phyloP scores from a whole-genome alignment of 139 green algal genomes.

The Chara braunii region DNA sequence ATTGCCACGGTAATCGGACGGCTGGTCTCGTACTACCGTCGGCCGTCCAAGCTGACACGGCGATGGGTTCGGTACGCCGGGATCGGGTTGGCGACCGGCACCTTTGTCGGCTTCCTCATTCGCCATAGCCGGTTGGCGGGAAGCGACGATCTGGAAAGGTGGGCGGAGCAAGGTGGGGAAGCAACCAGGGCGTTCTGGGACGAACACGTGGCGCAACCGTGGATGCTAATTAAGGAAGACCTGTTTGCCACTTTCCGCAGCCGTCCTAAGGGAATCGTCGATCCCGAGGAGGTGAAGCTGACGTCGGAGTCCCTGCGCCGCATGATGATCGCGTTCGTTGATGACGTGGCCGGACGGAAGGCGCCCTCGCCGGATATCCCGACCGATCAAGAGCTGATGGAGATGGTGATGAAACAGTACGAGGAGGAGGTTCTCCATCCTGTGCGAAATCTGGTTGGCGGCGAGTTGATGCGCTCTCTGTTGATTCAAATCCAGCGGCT shows the following conservation, averaged over 20 bases:
- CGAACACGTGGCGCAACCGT: conserved; percentile 50
- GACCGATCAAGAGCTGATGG: conserved; percentile 35
- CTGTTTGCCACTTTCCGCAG: conserved; percentile 61
- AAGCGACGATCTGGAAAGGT: conserved; percentile 66
- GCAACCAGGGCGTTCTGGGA: conserved; percentile 16
- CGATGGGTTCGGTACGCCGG: conserved; percentile 65
- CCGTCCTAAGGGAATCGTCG: conserved; percentile 2
- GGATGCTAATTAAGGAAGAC: conserved; percentile 55
- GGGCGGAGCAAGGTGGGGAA: conserved; percentile 13
- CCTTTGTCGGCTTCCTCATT: conserved; percentile 56
- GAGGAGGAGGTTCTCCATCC: conserved; percentile 71
- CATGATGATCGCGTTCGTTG: conserved; percentile 28
- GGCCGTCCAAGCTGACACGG: conserved; percentile 49
- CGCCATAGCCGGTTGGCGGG: conserved; percentile 63
- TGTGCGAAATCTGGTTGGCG: conserved; percentile 65
- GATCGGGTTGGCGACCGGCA: not conserved
- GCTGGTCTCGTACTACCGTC: conserved; percentile 43
- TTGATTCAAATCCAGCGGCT: conserved; percentile 89
- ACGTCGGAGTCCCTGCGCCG: conserved; percentile 10
- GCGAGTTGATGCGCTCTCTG: conserved; percentile 64
- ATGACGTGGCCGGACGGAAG: not conserved
- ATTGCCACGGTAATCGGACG: not conserved
- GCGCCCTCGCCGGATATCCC: not conserved
- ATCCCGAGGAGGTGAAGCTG: conserved; percentile 11
- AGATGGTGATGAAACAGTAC: conserved; percentile 50